These are phyloP conservation scores for Fusarium chuoi DNA, from an alignment of 2,329 filamentous ascomycete genomes.

Conservation along the genomic window DNA sequence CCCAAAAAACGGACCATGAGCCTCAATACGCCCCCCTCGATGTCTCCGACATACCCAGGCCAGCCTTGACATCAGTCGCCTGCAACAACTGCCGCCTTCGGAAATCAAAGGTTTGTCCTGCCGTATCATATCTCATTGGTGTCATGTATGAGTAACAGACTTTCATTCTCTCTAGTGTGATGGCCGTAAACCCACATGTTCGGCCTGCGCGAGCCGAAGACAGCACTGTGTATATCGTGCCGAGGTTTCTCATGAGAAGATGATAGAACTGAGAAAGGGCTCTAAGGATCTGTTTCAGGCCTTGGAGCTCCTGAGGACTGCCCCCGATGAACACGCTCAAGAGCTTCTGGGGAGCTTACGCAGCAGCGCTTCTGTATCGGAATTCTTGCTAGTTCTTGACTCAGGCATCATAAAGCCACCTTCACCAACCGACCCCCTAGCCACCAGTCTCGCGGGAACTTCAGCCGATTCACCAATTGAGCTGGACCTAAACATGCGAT, in stretches of 20 bases:
- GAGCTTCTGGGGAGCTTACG: neutral
- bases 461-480: neutral
- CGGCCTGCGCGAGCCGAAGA: slow-evolving; percentile 15
- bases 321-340: neutral
- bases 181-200: slow-evolving; percentile 16
- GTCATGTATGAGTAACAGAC: neutral
- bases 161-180: slow-evolving; percentile 8
- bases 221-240: slow-evolving; percentile 21
- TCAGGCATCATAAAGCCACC: neutral
- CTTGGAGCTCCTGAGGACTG: slow-evolving; percentile 1
- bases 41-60: neutral
- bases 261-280: slow-evolving; percentile 5
- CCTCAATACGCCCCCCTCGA: slow-evolving; percentile 6
- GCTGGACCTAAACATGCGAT: slow-evolving; percentile 9
- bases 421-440: neutral
- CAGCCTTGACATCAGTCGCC: slow-evolving; percentile 17
- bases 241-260: slow-evolving; percentile 16
- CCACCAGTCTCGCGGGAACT: neutral
- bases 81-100: slow-evolving; percentile 18
- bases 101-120: slow-evolving; percentile 22
- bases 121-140: rapidly evolving
- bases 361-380: neutral
- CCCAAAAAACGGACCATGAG: neutral
- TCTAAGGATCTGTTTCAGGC: slow-evolving; percentile 11
- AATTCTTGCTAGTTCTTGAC: slow-evolving; percentile 1